Percentiles rank a stretch among this genome's conserved stretches.
Conservation (phyloP, 331 rosid species). For the Quercus tomentella region DNA sequence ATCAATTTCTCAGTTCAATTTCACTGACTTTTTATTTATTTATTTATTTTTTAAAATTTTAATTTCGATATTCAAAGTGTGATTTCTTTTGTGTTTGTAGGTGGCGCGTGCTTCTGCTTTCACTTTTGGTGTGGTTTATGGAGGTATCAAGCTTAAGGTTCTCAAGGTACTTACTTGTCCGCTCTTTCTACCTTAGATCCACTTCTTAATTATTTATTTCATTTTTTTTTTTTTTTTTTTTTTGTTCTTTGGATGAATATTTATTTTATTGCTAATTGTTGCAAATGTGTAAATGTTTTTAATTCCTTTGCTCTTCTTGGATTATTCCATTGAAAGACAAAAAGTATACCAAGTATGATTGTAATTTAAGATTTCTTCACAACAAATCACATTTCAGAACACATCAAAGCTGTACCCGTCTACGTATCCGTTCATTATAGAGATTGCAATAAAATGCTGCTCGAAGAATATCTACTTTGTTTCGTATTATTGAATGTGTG, state of each 20-base stretch:
- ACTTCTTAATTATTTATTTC: not conserved
- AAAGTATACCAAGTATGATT: no score
- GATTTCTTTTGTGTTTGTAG: not conserved
- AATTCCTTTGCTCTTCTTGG: no score
- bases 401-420: no score
- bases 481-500: no score
- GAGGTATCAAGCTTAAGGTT: conserved; percentile 37
- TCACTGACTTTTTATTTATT: not conserved
- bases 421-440: no score
- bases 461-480: no score
- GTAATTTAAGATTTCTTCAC: no score
- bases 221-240: not conserved
- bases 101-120: conserved; percentile 50
- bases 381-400: no score
- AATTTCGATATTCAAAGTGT: not conserved
- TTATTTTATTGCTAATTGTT: not conserved
- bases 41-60: no score
- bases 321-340: no score
- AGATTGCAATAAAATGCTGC: no score
- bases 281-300: not conserved
- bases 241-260: not conserved
- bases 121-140: conserved; percentile 35
- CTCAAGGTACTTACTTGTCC: conserved; percentile 21
- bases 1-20: no score
- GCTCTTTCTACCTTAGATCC: not conserved